A percentile compares a stretch with the other conserved stretches of the same genome.
Conservation (phyloP, 768 basidiomycete genomes). For the Hydnomerulius pinastri region DNA sequence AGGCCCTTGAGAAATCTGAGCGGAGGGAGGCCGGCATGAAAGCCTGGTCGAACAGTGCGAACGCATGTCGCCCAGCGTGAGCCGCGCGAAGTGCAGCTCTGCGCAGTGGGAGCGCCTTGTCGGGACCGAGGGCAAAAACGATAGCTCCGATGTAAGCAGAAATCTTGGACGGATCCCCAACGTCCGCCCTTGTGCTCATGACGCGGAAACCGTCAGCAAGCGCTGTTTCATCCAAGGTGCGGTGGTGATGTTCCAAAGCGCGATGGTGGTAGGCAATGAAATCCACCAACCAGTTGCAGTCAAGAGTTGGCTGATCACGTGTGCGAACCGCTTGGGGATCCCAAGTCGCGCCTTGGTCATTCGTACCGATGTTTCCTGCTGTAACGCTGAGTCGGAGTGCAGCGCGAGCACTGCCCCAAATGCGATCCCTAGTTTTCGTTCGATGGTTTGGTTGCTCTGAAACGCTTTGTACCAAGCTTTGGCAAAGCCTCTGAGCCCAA, state of each 20-base stretch:
- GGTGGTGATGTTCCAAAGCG: constrained; percentile 5
- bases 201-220: constrained; percentile 9
- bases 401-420: constrained; percentile 3
- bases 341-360: not conserved
- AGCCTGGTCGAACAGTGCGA: not conserved
- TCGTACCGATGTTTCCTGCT: not conserved
- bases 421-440: not conserved
- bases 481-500: constrained; percentile 1
- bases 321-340: not conserved
- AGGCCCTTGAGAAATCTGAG: not conserved
- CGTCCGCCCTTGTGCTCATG: constrained; percentile 5
- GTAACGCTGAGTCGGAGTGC: constrained; percentile 6
- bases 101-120: constrained; percentile 3
- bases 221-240: not conserved
- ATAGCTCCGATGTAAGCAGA: not conserved
- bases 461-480: constrained; percentile 1
- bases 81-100: constrained; percentile 5
- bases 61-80: constrained; percentile 1
- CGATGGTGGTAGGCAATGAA: constrained; percentile 5
- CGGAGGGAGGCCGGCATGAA: not conserved
- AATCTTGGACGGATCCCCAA: not conserved
- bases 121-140: constrained; percentile 1
- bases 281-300: constrained; percentile 6
- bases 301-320: not conserved
- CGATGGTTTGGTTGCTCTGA: not conserved